phyloP scores from a whole-genome alignment of 2,329 filamentous ascomycete species.

The Claviceps arundinis region DNA sequence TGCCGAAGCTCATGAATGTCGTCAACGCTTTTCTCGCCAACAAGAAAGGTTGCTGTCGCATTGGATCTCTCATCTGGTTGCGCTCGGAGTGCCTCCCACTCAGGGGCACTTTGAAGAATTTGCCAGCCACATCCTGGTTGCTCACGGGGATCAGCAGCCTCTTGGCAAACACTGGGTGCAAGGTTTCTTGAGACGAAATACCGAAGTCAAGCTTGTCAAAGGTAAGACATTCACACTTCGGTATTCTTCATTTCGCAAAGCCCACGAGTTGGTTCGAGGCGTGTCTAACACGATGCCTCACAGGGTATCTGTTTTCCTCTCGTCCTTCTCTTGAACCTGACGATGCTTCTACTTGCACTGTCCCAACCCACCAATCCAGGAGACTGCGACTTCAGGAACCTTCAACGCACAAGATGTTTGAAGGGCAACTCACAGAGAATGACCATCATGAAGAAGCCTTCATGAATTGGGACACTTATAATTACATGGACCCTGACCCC shows the following conservation, averaged over 20 bases:
- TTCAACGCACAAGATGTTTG: background rate
- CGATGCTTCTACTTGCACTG: conserved; percentile 1
- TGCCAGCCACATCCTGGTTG: conserved; percentile 6
- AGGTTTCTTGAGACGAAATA: conserved; percentile 7
- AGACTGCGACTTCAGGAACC: conserved; percentile 6
- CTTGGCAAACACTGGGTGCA: conserved; percentile 8
- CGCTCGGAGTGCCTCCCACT: conserved; percentile 6
- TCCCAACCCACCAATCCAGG: conserved; percentile 5
- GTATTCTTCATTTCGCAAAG: background rate
- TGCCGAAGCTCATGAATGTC: conserved; percentile 8
- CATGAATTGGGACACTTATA: conserved; percentile 5
- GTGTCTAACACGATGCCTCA: conserved; percentile 1
- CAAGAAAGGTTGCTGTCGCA: conserved; percentile 7
- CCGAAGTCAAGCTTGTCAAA: conserved; percentile 7
- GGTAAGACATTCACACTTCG: conserved; percentile 3
- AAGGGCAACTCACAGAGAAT: conserved; percentile 6
- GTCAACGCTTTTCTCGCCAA: conserved; percentile 8
- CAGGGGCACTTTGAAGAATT: conserved; percentile 8
- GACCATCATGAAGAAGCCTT: conserved; percentile 6
- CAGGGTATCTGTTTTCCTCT: conserved; percentile 6
- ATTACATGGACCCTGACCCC: conserved; percentile 5
- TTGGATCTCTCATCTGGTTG: conserved; percentile 6
- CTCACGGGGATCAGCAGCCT: conserved; percentile 6
- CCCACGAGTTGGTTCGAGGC: background rate
- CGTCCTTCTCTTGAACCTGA: conserved; percentile 3